Conservation (phyloP, 306 rosid genomes). For the Oemleria cerasiformis region DNA sequence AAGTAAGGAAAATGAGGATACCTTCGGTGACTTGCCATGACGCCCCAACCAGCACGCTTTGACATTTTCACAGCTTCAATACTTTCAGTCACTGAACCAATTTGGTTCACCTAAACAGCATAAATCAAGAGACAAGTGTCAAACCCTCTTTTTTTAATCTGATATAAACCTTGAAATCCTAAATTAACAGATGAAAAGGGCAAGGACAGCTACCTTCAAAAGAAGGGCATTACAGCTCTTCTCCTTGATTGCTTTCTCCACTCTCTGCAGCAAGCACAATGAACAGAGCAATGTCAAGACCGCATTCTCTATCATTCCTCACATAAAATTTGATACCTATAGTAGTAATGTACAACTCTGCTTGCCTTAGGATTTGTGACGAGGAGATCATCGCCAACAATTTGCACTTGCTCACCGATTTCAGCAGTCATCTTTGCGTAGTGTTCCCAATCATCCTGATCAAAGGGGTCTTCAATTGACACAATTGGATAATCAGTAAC, state of each 20-base stretch:
- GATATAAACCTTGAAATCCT: background rate
- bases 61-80: conserved; percentile 85
- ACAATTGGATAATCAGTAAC: conserved; percentile 70
- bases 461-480: conserved; percentile 85
- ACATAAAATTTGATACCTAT: background rate
- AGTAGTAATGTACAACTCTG: background rate
- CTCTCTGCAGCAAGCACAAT: conserved; percentile 44
- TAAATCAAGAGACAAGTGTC: background rate
- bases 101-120: conserved; percentile 61
- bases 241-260: conserved; percentile 65
- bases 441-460: conserved; percentile 87
- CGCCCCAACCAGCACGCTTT: conserved; percentile 80
- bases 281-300: conserved; percentile 7
- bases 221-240: conserved; percentile 76
- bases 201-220: conserved; percentile 45
- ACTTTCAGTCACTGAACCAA: conserved; percentile 78
- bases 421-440: conserved; percentile 65
- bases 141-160: too few relatives aligned
- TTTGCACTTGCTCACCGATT: conserved; percentile 64
- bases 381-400: conserved; percentile 85
- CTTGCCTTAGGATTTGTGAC: conserved; percentile 83
- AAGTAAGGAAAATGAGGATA: conserved; percentile 7
- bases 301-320: background rate
- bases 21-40: conserved; percentile 90
- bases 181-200: background rate